Base-by-base conservation (phyloP, 2,329 filamentous ascomycete species). In the Neocatenulostroma microsporum region DNA sequence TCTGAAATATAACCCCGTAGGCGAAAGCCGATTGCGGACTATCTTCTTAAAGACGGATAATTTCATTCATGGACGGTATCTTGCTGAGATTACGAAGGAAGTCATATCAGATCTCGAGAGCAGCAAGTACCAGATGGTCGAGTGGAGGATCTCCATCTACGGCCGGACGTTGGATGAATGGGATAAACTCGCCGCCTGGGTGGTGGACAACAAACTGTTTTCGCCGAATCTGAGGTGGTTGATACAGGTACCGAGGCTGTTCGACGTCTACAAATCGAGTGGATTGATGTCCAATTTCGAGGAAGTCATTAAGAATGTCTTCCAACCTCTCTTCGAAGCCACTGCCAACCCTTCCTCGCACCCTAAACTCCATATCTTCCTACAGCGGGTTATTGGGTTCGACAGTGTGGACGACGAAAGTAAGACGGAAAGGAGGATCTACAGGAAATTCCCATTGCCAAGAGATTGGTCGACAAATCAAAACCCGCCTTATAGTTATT, bases 11-110 rank as follows among this genome's bases (percentile, higher is more conserved):
- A 98, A 98, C 51, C 91, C 91, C 1, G 80, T 98, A 43, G 91
- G 91, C 33, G 91, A 98, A 63, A 96, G 91, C 28, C 80, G 91
- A 37, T 68, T 98, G 39, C 79, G 91, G 54, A 94, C 91, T n/a
- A 98, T 98, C 50, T 98, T 98, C 60, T 69, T 98, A 37, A 98
- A 98, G 68, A 98, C 91, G 8, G 91, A 98, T 63, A 98, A 98
- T 59, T 89, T 87, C 61, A 94, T 98, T 57, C 80, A 94, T 48
- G 91, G 91, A 23, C 82, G 89, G 33, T 98, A 98, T 58, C 69
- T 98, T 28, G 91, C 91, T 1, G 91, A 98, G 61, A 95, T 98
- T 45, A 96, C 89, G 3, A 94, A 94, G 55, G 91, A 98, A 62
- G 91, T 98, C 45, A 95, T 98, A 37, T 80, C 87, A 3, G 91